phyloP scores from a whole-genome alignment of 2,329 filamentous ascomycete species.

The Cadophora luteo-olivacea region DNA sequence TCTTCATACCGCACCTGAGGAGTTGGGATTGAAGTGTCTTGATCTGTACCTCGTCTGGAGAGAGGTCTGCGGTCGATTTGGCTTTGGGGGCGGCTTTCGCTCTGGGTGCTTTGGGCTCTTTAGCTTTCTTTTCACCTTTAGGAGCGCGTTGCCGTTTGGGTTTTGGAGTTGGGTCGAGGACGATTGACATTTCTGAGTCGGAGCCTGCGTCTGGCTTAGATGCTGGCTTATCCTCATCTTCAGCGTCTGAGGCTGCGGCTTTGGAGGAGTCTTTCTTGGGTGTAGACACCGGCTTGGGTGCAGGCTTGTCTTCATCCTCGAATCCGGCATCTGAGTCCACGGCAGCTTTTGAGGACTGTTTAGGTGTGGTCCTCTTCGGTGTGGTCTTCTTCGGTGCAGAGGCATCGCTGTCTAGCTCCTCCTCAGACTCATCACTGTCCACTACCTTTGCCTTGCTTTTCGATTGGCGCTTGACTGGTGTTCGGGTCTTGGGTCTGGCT shows the following conservation, averaged over 20 bases:
- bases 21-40: slow-evolving; percentile 89
- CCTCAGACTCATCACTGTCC: slow-evolving; percentile 35
- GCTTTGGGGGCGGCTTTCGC: slow-evolving; percentile 45
- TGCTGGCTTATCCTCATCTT: slow-evolving; percentile 29
- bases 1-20: slow-evolving; percentile 88
- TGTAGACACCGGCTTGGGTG: slow-evolving; percentile 46
- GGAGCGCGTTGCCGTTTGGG: slow-evolving; percentile 57
- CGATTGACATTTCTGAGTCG: slow-evolving; percentile 69
- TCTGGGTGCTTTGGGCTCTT: slow-evolving; percentile 18
- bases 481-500: slow-evolving; percentile 17
- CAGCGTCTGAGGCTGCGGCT: slow-evolving; percentile 38
- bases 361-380: slow-evolving; percentile 33
- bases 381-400: slow-evolving; percentile 18
- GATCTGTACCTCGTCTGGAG: slow-evolving; percentile 78
- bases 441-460: slow-evolving; percentile 35
- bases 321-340: slow-evolving; percentile 35
- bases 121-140: slow-evolving; percentile 42
- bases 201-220: slow-evolving; percentile 53
- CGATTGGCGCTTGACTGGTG: slow-evolving; percentile 24
- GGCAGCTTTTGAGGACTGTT: slow-evolving; percentile 21
- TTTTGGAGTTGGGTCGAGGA: slow-evolving; percentile 78
- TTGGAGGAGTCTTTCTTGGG: slow-evolving; percentile 33
- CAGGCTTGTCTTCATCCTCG: slow-evolving; percentile 19
- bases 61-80: slow-evolving; percentile 50
- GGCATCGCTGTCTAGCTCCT: slow-evolving; percentile 19